phyloP scores from a whole-genome alignment of 106 monocot species.

The Dioscorea zingiberensis region DNA sequence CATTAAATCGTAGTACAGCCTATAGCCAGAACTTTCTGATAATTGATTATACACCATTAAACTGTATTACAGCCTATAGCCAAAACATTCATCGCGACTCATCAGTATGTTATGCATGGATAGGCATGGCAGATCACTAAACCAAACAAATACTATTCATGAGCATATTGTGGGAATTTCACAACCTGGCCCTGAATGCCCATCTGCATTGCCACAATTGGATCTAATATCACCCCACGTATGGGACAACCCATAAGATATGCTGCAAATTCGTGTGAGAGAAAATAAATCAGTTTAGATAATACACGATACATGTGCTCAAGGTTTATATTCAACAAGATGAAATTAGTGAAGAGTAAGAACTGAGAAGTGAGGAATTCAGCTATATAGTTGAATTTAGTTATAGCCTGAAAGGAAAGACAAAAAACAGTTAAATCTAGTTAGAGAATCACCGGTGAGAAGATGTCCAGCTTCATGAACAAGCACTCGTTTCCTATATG shows the following conservation, averaged over 20 bases:
- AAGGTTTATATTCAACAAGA: background rate
- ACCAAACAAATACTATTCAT: too few species aligned
- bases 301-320: too few species aligned
- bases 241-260: constrained; percentile 96
- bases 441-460: constrained; percentile 49
- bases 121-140: too few species aligned
- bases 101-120: too few species aligned
- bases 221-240: constrained; percentile 94
- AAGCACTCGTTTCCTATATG: constrained; percentile 72
- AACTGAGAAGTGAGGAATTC: too few species aligned
- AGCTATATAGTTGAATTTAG: background rate
- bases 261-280: constrained; percentile 35
- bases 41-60: too few species aligned
- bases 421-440: background rate
- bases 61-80: too few species aligned
- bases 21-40: too few species aligned
- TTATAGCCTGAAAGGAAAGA: background rate
- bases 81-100: too few species aligned
- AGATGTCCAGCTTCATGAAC: constrained; percentile 99
- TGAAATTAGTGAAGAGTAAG: background rate
- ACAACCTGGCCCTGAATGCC: constrained; percentile 89
- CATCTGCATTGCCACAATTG: constrained; percentile 93
- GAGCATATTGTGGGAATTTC: too few species aligned
- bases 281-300: background rate
- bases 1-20: too few species aligned